These are phyloP conservation scores for Oleoguttula mirabilis DNA, from an alignment of 495 filamentous ascomycete genomes.

Conservation along the genomic window DNA sequence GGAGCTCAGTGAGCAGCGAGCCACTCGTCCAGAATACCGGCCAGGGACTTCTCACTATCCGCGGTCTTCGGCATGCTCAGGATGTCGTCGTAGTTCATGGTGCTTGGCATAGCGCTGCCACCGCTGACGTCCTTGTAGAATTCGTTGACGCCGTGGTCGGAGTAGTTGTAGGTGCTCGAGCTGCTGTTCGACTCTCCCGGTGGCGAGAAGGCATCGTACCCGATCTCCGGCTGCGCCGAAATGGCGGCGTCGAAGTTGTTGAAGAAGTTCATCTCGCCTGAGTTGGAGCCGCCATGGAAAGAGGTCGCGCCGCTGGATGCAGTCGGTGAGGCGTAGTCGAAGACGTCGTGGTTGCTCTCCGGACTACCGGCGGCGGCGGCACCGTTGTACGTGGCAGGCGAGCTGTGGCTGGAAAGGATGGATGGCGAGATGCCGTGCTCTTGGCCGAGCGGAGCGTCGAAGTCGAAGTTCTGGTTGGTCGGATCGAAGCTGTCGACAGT, in stretches of 20 bases:
- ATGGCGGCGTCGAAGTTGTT: background rate
- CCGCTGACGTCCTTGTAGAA: no score
- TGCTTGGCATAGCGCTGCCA: no score
- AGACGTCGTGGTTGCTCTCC: background rate
- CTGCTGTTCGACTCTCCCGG: constrained; percentile 3
- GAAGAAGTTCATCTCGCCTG: background rate
- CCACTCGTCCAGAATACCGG: background rate
- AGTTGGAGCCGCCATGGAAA: constrained; percentile 10
- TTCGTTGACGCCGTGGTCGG: background rate
- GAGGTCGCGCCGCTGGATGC: background rate
- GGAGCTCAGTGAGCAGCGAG: background rate
- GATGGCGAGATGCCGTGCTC: constrained; percentile 9
- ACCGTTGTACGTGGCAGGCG: background rate
- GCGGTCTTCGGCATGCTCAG: no score
- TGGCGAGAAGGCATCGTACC: constrained; percentile 2
- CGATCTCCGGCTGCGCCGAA: background rate
- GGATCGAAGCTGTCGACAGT: background rate
- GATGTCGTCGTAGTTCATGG: no score
- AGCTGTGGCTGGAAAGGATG: constrained; percentile 1
- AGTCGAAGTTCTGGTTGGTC: background rate
- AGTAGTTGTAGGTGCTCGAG: constrained; percentile 2
- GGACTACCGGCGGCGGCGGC: background rate
- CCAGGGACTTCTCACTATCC: no score
- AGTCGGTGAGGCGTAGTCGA: background rate
- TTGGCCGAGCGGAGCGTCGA: background rate